Evolutionary conservation across 1,284 basidiomycete species (phyloP).

Genomic region (Inonotus hispidus): DNA sequence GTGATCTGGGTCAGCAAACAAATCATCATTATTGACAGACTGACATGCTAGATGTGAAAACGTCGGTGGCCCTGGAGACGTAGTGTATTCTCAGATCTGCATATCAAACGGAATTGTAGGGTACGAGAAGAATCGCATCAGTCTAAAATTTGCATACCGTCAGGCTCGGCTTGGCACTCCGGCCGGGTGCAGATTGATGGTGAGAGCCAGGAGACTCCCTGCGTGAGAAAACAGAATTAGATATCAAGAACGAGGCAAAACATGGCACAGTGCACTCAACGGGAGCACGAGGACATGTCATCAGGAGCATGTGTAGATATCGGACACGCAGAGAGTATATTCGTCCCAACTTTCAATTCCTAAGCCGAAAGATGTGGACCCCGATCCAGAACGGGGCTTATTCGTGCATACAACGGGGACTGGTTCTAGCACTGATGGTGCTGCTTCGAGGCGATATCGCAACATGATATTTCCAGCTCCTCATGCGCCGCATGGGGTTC

Average conservation of each 20-base stretch:
- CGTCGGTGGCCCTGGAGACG: not conserved
- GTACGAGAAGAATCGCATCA: not conserved
- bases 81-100: not conserved
- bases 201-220: not conserved
- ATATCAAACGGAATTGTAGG: not conserved
- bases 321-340: too few relatives aligned
- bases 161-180: not conserved
- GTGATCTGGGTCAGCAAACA: not conserved
- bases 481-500: too few relatives aligned
- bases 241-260: not conserved
- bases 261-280: not conserved
- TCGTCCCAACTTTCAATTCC: too few relatives aligned
- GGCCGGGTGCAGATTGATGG: not conserved
- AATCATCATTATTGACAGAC: not conserved
- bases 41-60: not conserved
- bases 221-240: constrained; percentile 2
- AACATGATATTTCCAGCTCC: constrained; percentile 2
- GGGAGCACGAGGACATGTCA: not conserved
- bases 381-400: not conserved
- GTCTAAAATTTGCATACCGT: not conserved
- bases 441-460: not conserved
- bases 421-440: not conserved
- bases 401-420: not conserved
- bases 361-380: too few relatives aligned
- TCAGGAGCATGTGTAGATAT: not conserved